A percentile compares a stretch with the other conserved stretches of the same genome.
phyloP scores from a whole-genome alignment of 1,139 yeast genomes.

The Protomyces inouyei region DNA sequence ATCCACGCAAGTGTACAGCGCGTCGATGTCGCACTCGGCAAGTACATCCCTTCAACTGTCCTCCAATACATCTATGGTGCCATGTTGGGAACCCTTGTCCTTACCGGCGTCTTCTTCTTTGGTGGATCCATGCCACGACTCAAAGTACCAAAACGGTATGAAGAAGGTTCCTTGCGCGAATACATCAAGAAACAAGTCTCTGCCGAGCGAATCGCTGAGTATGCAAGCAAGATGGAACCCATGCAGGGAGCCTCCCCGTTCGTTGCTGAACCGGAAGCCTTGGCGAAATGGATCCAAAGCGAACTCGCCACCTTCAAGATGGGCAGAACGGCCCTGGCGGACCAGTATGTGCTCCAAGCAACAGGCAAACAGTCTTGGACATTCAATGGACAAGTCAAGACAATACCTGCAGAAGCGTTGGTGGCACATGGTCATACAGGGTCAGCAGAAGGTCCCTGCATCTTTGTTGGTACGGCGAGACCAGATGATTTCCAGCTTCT shows the following conservation, averaged over 20 bases:
- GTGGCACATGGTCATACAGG: slow-evolving; percentile 44
- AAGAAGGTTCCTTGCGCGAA: slow-evolving; percentile 12
- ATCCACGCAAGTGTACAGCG: slow-evolving; percentile 3
- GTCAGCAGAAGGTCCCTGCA: slow-evolving; percentile 49
- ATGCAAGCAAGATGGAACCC: slow-evolving; percentile 5
- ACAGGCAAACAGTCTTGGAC: neutral
- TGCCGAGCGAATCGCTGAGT: neutral
- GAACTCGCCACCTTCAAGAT: slow-evolving; percentile 11
- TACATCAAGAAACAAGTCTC: slow-evolving; percentile 14
- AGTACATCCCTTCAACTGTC: slow-evolving; percentile 14
- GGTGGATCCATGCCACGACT: slow-evolving; percentile 19
- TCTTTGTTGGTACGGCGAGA: slow-evolving; percentile 65
- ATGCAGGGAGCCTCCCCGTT: neutral
- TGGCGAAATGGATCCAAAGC: slow-evolving; percentile 5
- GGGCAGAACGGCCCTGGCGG: slow-evolving; percentile 19
- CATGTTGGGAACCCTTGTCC: slow-evolving; percentile 15
- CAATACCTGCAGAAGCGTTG: neutral
- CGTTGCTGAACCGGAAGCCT: neutral
- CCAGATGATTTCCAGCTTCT: slow-evolving; percentile 53
- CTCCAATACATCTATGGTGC: slow-evolving; percentile 19
- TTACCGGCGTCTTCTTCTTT: slow-evolving; percentile 10
- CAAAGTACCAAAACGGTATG: slow-evolving; percentile 4
- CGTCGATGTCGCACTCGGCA: slow-evolving; percentile 10
- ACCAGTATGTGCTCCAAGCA: slow-evolving; percentile 12
- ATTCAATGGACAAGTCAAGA: neutral